Conservation (phyloP, 257 asterid species). For the Marsdenia floribunda region DNA sequence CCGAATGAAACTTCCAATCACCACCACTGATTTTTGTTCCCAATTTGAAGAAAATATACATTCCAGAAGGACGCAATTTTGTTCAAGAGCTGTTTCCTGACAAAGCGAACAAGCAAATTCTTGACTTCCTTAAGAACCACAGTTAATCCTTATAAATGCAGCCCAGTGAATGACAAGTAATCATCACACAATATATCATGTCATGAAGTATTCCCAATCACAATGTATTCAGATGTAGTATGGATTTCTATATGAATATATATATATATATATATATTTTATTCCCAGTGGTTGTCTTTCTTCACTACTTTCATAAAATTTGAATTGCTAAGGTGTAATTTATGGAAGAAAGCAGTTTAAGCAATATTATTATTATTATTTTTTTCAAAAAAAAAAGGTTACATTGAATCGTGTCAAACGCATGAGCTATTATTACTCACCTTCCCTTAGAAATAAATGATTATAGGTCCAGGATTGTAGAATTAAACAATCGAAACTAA, state of each 20-base stretch:
- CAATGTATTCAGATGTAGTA: background rate
- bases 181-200: too few species aligned
- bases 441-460: too few species aligned
- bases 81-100: constrained; percentile 68
- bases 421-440: too few species aligned
- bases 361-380: too few species aligned
- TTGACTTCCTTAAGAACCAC: constrained; percentile 39
- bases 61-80: constrained; percentile 65
- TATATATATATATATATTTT: too few species aligned
- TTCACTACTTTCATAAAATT: background rate
- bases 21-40: constrained; percentile 43
- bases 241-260: background rate
- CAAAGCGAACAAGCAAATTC: constrained; percentile 39
- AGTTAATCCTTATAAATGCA: background rate
- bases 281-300: background rate
- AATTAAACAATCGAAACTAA: too few species aligned
- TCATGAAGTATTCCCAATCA: background rate
- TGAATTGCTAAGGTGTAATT: background rate
- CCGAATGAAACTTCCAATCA: too few species aligned
- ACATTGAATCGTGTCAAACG: too few species aligned
- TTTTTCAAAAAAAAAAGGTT: too few species aligned
- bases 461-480: too few species aligned
- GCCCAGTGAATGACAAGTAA: background rate
- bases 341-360: background rate
- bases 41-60: constrained; percentile 37